Percentiles rank a stretch among this genome's conserved stretches.
Conservation (phyloP, 768 basidiomycete genomes). For the Pisolithus sp. region DNA sequence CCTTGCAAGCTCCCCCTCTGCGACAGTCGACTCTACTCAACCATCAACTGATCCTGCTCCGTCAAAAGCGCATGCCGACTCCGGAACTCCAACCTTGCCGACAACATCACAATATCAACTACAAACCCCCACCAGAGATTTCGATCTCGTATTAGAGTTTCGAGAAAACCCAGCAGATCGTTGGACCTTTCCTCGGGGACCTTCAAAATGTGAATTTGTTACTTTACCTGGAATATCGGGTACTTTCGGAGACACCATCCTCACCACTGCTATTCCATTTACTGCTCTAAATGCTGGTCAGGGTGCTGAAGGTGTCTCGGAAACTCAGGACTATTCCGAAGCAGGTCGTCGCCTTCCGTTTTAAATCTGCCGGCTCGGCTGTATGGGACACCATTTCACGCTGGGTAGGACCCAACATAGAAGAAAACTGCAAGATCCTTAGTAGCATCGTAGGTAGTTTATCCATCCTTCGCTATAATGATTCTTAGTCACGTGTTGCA, state of each 20-base stretch:
- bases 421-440: constrained; percentile 41
- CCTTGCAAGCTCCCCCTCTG: constrained; percentile 32
- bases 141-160: constrained; percentile 71
- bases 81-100: constrained; percentile 9
- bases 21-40: constrained; percentile 1
- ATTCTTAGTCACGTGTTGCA: not conserved
- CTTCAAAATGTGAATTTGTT: constrained; percentile 42
- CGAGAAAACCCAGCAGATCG: constrained; percentile 54
- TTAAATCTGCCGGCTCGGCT: constrained; percentile 41
- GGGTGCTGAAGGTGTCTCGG: constrained; percentile 8
- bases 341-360: constrained; percentile 40
- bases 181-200: constrained; percentile 63
- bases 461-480: not conserved
- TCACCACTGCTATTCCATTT: constrained; percentile 45
- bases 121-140: constrained; percentile 42
- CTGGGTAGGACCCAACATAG: constrained; percentile 56
- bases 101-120: constrained; percentile 18
- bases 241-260: constrained; percentile 27
- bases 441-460: constrained; percentile 36
- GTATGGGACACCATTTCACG: constrained; percentile 54
- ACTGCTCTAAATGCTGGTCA: constrained; percentile 14
- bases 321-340: constrained; percentile 5
- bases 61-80: constrained; percentile 8
- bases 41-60: constrained; percentile 4
- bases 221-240: constrained; percentile 10